Conservation (phyloP, 2,329 filamentous ascomycete species). For the Apiospora saccharicola region DNA sequence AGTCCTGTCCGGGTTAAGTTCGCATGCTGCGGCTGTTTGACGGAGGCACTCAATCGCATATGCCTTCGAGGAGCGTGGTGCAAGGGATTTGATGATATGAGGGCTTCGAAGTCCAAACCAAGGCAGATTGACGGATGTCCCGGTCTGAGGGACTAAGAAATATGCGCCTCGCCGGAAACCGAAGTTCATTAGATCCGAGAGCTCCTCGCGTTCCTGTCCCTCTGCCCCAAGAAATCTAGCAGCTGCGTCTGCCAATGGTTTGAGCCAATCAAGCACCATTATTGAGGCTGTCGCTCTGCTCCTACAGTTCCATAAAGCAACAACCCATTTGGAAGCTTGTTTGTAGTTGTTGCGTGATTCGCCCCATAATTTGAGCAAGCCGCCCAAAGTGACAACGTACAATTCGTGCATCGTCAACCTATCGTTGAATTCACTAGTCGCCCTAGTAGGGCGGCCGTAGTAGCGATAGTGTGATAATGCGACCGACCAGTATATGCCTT, state of each 20-base stretch:
- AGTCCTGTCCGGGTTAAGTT: not conserved
- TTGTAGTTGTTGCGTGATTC: not conserved
- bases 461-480: conserved; percentile 11
- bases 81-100: conserved; percentile 8
- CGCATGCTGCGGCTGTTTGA: not conserved
- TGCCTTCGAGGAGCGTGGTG: not conserved
- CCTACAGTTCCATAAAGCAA: conserved; percentile 1
- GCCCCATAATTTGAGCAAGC: not conserved
- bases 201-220: no score
- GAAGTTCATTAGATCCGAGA: no score
- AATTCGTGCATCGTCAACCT: not conserved
- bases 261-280: no score
- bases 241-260: not conserved
- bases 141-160: no score
- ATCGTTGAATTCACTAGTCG: not conserved
- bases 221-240: no score
- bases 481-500: conserved; percentile 8
- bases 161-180: no score
- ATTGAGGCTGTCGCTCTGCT: no score
- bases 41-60: conserved; percentile 23
- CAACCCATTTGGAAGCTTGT: not conserved
- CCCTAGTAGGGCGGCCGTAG: not conserved
- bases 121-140: conserved; percentile 10
- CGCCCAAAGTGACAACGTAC: not conserved
- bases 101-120: conserved; percentile 24